Evolutionary conservation across 2,329 filamentous ascomycete species (phyloP).

Genomic region (Talaromyces piceae): DNA sequence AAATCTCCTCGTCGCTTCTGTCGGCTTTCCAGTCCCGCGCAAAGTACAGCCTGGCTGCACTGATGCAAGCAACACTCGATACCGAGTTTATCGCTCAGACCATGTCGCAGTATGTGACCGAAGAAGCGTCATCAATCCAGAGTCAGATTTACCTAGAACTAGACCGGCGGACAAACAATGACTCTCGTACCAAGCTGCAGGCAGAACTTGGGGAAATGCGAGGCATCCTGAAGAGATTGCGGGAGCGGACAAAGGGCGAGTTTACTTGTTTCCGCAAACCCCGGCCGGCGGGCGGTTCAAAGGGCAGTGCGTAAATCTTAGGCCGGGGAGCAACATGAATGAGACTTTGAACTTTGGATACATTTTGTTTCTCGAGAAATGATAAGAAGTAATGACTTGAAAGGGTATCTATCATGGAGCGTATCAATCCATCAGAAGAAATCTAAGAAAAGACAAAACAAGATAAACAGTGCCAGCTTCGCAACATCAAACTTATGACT

Average conservation of each 20-base stretch:
- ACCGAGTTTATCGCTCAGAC: slow-evolving; percentile 97
- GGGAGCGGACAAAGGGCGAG: slow-evolving; percentile 74
- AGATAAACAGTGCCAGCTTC: neutral
- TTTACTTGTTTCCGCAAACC: slow-evolving; percentile 77
- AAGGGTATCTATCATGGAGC: slow-evolving; percentile 12
- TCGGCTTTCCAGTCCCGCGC: slow-evolving; percentile 63
- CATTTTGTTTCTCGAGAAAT: neutral
- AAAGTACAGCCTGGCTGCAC: slow-evolving; percentile 66
- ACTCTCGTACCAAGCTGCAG: slow-evolving; percentile 71
- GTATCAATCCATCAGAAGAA: neutral
- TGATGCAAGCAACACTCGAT: slow-evolving; percentile 96
- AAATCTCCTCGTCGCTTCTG: slow-evolving; percentile 71
- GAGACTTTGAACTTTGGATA: neutral
- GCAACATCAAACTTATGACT: too few relatives aligned
- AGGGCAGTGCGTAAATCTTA: neutral
- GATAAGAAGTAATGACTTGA: neutral
- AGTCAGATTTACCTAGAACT: slow-evolving; percentile 87
- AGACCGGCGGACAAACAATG: slow-evolving; percentile 81
- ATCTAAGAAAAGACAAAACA: neutral
- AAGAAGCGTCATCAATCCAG: slow-evolving; percentile 72
- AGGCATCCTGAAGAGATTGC: slow-evolving; percentile 71
- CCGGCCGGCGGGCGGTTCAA: slow-evolving; percentile 26
- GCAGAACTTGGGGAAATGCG: slow-evolving; percentile 86
- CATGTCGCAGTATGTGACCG: slow-evolving; percentile 79
- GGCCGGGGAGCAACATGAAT: neutral